phyloP scores from a whole-genome alignment of 2,329 filamentous ascomycete species.

The Canariomyces notabilis region DNA sequence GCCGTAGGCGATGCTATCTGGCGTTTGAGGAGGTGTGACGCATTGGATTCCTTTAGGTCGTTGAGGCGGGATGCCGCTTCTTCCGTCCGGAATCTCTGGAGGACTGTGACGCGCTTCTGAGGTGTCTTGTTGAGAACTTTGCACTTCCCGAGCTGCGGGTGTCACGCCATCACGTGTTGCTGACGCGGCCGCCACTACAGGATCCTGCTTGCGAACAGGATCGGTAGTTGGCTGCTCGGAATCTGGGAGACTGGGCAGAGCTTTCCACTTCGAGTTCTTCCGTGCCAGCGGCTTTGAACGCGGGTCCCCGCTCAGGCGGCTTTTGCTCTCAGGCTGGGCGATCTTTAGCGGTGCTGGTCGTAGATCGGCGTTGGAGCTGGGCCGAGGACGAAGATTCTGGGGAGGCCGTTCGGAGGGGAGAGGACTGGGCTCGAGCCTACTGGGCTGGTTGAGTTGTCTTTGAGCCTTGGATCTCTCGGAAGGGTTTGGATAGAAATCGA shows the following conservation, averaged over 20 bases:
- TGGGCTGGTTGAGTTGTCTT: background rate
- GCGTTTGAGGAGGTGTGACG: conserved; percentile 18
- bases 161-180: no score
- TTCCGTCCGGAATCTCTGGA: no score
- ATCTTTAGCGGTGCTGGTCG: conserved; percentile 20
- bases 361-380: conserved; percentile 5
- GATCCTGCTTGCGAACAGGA: no score
- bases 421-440: background rate
- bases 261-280: conserved; percentile 22
- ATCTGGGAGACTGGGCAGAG: conserved; percentile 18
- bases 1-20: conserved; percentile 13
- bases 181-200: no score
- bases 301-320: background rate
- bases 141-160: no score
- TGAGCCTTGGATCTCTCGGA: background rate
- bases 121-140: no score
- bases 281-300: conserved; percentile 8
- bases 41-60: conserved; percentile 2
- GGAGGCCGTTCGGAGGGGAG: background rate
- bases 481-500: conserved; percentile 21
- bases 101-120: no score
- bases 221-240: no score
- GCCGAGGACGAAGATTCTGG: background rate
- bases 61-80: background rate
- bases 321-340: conserved; percentile 9